A percentile compares a stretch with the other conserved stretches of the same genome.
These are phyloP conservation scores for Tuber brumale DNA, from an alignment of 495 filamentous ascomycete species.

Conservation along the genomic window DNA sequence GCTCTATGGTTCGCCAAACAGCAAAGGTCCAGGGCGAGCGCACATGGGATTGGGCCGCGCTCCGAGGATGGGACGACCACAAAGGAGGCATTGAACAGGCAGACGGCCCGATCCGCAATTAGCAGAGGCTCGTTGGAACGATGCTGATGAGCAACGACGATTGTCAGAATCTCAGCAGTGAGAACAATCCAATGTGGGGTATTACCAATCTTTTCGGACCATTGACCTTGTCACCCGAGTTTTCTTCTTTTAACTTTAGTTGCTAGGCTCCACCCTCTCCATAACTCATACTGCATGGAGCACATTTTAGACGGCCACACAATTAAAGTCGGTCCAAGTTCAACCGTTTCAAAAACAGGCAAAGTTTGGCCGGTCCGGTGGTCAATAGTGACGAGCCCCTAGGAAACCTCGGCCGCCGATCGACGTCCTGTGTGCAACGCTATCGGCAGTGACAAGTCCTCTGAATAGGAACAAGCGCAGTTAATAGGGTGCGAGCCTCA, in stretches of 20 bases:
- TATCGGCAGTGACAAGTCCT: not conserved
- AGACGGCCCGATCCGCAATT: not conserved
- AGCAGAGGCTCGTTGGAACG: not conserved
- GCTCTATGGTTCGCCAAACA: not conserved
- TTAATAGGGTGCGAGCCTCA: not conserved
- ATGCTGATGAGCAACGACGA: not conserved
- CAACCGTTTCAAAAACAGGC: not conserved
- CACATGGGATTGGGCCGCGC: slow-evolving; percentile 4
- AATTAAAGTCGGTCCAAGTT: not conserved
- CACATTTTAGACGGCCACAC: not conserved
- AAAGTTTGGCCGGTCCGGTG: not conserved
- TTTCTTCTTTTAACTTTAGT: not conserved
- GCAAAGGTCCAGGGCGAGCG: not conserved
- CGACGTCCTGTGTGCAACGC: not conserved
- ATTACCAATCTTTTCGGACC: not conserved
- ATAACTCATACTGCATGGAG: slow-evolving; percentile 5
- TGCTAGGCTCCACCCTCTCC: not conserved
- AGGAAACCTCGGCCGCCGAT: not conserved
- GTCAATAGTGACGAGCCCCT: not conserved
- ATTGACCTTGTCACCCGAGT: not conserved
- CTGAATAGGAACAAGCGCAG: not conserved
- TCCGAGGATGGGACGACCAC: slow-evolving; percentile 3
- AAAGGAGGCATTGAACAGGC: not conserved
- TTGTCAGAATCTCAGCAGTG: not conserved
- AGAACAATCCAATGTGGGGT: not conserved